A percentile compares a stretch with the other conserved stretches of the same genome.
Evolutionary conservation across 192 early-diverging fungal genomes (phyloP).

Genomic region (Backusella tarrabulga): DNA sequence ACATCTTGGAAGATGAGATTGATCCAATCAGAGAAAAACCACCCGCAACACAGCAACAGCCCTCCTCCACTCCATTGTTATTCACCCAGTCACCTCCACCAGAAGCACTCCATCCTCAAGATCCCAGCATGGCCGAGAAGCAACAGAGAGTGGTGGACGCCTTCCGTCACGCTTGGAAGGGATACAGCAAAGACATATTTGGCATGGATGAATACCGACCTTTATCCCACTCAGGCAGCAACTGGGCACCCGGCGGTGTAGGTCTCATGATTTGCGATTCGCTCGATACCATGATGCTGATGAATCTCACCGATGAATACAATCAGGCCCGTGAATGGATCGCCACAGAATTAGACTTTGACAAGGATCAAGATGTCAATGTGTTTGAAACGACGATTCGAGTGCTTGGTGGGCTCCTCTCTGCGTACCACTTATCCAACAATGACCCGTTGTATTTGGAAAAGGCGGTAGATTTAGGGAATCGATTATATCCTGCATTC

Average conservation of each 20-base stretch:
- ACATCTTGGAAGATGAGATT: neutral
- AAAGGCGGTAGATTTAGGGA: conserved; percentile 76
- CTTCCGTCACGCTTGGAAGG: conserved; percentile 77
- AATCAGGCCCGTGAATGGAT: conserved; percentile 66
- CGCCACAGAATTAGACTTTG: conserved; percentile 55
- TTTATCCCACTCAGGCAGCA: conserved; percentile 58
- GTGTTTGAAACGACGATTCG: conserved; percentile 89
- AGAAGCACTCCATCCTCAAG: neutral
- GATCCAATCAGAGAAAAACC: neutral
- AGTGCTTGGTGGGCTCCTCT: conserved; percentile 80
- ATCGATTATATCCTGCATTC: conserved; percentile 71
- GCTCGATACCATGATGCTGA: conserved; percentile 79
- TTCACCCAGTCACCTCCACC: conserved; percentile 23
- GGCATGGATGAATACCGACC: conserved; percentile 88
- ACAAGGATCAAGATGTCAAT: conserved; percentile 65
- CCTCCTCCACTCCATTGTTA: neutral
- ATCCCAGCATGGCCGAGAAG: conserved; percentile 47
- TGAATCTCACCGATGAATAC: conserved; percentile 77
- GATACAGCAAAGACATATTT: conserved; percentile 77
- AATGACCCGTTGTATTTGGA: conserved; percentile 61
- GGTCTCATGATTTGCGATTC: conserved; percentile 85
- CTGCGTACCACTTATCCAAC: conserved; percentile 75
- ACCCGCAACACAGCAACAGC: neutral
- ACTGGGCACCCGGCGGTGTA: conserved; percentile 68
- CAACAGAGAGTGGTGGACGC: conserved; percentile 60